Evolutionary conservation across 2,329 filamentous ascomycete genomes (phyloP).

Genomic region (Verticillium zaregamsianum): DNA sequence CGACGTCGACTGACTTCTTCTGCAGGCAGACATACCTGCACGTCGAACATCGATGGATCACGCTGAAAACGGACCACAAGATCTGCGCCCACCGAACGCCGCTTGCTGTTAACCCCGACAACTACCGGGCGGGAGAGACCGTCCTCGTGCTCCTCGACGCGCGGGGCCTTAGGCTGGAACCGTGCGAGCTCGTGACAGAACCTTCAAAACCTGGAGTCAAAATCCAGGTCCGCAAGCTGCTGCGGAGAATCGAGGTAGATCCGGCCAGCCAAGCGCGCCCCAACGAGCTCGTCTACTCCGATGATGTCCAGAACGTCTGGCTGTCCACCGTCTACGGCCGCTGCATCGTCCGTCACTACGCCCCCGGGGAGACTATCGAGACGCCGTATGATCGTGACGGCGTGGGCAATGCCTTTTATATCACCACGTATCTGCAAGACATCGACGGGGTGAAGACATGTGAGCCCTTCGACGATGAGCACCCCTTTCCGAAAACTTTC

Average conservation of each 20-base stretch:
- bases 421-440: conserved; percentile 38
- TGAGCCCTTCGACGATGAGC: neutral
- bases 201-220: conserved; percentile 18
- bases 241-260: conserved; percentile 42
- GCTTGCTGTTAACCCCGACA: conserved; percentile 8
- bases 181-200: conserved; percentile 52
- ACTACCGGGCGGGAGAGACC: conserved; percentile 50
- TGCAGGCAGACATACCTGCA: conserved; percentile 66
- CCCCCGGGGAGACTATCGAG: conserved; percentile 39
- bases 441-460: neutral
- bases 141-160: conserved; percentile 41
- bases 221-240: conserved; percentile 45
- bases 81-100: conserved; percentile 38
- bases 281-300: conserved; percentile 59
- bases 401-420: conserved; percentile 61
- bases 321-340: conserved; percentile 40
- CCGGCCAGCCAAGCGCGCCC: conserved; percentile 25
- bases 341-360: conserved; percentile 59
- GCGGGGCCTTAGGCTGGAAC: conserved; percentile 43
- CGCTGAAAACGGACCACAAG: conserved; percentile 51
- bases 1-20: conserved; percentile 53
- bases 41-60: conserved; percentile 57
- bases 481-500: conserved; percentile 28
- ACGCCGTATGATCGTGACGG: conserved; percentile 64
- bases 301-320: conserved; percentile 34